Evolutionary conservation across 1,139 yeast genomes (phyloP), one percentile per base, ranked within the genome.

Genomic region (Magnusiomyces clavatus): DNA sequence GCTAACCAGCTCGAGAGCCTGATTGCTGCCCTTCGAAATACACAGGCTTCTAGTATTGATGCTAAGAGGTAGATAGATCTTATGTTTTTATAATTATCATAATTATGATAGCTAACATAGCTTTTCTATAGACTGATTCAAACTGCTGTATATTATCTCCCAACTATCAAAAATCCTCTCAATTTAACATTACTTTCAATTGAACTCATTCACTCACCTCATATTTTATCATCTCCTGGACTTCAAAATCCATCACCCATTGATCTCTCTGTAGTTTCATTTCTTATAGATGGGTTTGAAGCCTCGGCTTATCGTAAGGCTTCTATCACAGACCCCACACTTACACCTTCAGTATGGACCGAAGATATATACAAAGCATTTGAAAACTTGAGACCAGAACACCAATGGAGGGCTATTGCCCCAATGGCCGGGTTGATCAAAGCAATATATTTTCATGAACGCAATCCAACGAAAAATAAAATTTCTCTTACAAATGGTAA

Each of bases 281-380:
- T 57, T 6, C 60, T 68, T 10, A 61, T 66, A 2, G 76, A 70
- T 20, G 74, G 72, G 0, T 66, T 76, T 1, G 59, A 70, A 49
- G 64, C 73, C 1, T 68, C 72, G 0, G 60, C 78, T 17, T 78
- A 76, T 47, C 74, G 77, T 57, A 85, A 85, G 61, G 69, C 75
- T 49, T 70, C 70, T 50, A 70, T 83, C 3, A 80, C 87, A 6
- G 77, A 78, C 55, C 94, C 94, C 1, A 75, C 86, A 0, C 61
- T 85, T 8, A 65, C 80, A 0, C 68, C 80, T 20, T 70, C 76
- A 55, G 68, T 70, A 2, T 85, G 83, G 72, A 78, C 77, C 58
- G 65, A 70, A 4, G 69, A 75, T 0, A 54, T 81, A 48, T 54
- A 77, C 42, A 59, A 53, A 46, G 55, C 54, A 39, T 55, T 55